phyloP scores from a whole-genome alignment of 2,329 filamentous ascomycete genomes.

The Neoscytalidium dimidiatum region DNA sequence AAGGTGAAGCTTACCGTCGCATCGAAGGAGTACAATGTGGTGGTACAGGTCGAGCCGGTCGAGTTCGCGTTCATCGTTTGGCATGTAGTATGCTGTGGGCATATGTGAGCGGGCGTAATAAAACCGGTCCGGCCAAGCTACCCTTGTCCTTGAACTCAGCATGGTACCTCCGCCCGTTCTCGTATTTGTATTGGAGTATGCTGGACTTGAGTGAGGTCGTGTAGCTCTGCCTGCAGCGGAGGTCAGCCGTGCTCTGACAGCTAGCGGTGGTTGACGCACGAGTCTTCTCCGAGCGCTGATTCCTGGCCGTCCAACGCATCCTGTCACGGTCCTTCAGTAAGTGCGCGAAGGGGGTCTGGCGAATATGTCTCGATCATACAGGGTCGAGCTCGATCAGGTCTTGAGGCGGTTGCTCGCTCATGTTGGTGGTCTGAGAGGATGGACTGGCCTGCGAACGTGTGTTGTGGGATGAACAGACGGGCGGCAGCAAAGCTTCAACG shows the following conservation, averaged over 20 bases:
- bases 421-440: not conserved
- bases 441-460: not conserved
- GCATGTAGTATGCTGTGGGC: constrained; percentile 22
- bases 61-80: constrained; percentile 6
- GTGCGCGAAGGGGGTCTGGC: not conserved
- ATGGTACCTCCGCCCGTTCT: constrained; percentile 19
- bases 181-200: constrained; percentile 29
- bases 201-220: constrained; percentile 38
- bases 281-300: constrained; percentile 2
- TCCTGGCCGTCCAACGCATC: not conserved
- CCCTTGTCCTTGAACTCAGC: constrained; percentile 22
- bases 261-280: not conserved
- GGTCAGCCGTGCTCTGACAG: not conserved
- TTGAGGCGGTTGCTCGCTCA: not conserved
- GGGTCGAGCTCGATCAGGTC: not conserved
- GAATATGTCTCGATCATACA: not conserved
- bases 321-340: not conserved
- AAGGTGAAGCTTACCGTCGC: constrained; percentile 10
- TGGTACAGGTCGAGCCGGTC: constrained; percentile 7
- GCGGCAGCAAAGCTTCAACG: too few relatives aligned
- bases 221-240: not conserved
- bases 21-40: not conserved
- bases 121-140: not conserved
- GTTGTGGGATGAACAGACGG: too few relatives aligned
- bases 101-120: not conserved